Percentiles rank a stretch among this genome's conserved stretches.
Conservation (phyloP, 2,329 filamentous ascomycete genomes). For the Clonostachys rhizophaga region DNA sequence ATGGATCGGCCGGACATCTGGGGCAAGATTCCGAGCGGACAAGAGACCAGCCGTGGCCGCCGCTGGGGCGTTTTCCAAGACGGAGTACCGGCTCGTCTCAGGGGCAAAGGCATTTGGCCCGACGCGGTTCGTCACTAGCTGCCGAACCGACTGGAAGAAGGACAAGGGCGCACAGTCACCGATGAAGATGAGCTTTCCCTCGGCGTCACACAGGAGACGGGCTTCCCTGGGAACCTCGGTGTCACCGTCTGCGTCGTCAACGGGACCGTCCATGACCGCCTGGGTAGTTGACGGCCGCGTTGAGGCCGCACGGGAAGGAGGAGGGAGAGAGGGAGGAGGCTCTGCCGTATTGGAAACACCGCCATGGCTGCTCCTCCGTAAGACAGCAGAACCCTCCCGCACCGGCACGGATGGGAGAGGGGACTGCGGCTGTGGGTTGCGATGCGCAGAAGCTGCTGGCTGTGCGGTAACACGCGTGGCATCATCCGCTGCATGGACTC, state of each 20-base stretch:
- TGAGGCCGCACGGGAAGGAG: not conserved
- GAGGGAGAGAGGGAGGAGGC: not conserved
- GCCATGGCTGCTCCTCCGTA: no score
- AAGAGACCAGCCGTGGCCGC: conserved; percentile 1
- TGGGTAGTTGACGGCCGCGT: not conserved
- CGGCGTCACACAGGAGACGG: conserved; percentile 42
- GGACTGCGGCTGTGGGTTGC: no score
- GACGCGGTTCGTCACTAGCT: conserved; percentile 43
- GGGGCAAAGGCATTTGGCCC: conserved; percentile 46
- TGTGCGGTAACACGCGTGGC: no score
- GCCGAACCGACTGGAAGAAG: conserved; percentile 49
- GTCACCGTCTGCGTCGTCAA: conserved; percentile 45
- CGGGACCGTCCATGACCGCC: conserved; percentile 7
- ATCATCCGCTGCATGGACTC: no score
- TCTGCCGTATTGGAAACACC: no score
- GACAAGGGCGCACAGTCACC: conserved; percentile 52
- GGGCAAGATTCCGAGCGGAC: conserved; percentile 12
- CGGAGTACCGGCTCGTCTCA: conserved; percentile 42
- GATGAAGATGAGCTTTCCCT: conserved; percentile 50
- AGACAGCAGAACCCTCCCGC: no score
- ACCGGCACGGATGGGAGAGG: no score
- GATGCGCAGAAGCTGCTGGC: no score
- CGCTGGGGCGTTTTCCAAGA: conserved; percentile 26
- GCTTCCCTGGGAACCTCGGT: conserved; percentile 50
- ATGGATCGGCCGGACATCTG: conserved; percentile 15